Conservation (phyloP, 2,329 filamentous ascomycete genomes). For the Penicillium crustosum region DNA sequence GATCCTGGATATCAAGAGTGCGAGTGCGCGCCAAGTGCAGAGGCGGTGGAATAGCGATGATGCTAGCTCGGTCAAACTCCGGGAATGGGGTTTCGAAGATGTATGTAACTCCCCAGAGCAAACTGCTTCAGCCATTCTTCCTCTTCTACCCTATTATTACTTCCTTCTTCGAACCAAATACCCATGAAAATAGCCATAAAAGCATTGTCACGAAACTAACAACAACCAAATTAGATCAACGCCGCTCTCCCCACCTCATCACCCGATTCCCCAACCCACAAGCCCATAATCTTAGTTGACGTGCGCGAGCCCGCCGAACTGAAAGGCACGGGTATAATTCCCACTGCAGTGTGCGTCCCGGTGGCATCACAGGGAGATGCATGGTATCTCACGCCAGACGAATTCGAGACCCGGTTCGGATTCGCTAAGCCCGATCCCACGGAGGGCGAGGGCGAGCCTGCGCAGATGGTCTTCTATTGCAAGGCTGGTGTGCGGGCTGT, state of each 20-base stretch:
- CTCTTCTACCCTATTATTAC: background rate
- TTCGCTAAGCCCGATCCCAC: slow-evolving; percentile 66
- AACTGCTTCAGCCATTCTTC: no score
- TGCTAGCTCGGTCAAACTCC: slow-evolving; percentile 13
- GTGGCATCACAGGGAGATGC: slow-evolving; percentile 74
- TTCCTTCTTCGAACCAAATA: background rate
- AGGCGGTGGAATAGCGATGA: slow-evolving; percentile 26
- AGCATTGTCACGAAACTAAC: background rate
- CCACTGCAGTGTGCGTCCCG: slow-evolving; percentile 78
- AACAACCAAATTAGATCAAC: slow-evolving; percentile 33
- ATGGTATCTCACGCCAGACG: slow-evolving; percentile 70
- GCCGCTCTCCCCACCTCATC: slow-evolving; percentile 30
- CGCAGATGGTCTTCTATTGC: slow-evolving; percentile 78
- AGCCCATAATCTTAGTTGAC: slow-evolving; percentile 42
- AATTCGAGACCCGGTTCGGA: slow-evolving; percentile 81
- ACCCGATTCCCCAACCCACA: slow-evolving; percentile 26
- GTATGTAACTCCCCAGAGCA: slow-evolving; percentile 20
- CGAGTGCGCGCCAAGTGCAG: slow-evolving; percentile 5
- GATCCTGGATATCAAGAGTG: background rate
- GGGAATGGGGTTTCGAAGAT: slow-evolving; percentile 39
- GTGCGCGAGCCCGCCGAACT: slow-evolving; percentile 52
- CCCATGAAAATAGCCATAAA: background rate
- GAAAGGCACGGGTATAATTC: slow-evolving; percentile 61
- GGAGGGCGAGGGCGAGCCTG: slow-evolving; percentile 34
- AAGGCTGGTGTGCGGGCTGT: slow-evolving; percentile 82